Conservation (phyloP, 495 filamentous ascomycete species). For the Mytilinidion resinicola region DNA sequence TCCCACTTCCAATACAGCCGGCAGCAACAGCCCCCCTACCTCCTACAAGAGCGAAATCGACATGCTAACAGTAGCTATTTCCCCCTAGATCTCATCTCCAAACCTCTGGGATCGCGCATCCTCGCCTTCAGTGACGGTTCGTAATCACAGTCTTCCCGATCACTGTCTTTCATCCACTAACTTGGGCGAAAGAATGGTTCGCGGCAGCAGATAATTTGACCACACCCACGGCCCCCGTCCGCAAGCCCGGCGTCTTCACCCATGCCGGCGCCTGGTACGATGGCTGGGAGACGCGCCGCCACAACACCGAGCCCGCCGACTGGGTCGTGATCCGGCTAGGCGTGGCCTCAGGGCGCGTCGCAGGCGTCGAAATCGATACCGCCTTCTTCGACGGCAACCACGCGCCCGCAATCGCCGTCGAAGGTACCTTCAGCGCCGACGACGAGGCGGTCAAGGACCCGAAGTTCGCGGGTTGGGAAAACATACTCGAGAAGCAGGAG, state of each 20-base stretch:
- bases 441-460: constrained; percentile 47
- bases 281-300: constrained; percentile 87
- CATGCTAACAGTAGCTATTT: constrained; percentile 9
- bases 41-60: not conserved
- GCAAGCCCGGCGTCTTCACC: constrained; percentile 74
- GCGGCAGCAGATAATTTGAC: constrained; percentile 74
- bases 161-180: too few relatives aligned
- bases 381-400: constrained; percentile 84
- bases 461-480: constrained; percentile 59
- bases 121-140: constrained; percentile 62
- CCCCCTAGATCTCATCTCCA: constrained; percentile 65
- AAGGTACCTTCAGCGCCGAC: constrained; percentile 58
- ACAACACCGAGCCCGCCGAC: constrained; percentile 73
- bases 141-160: too few relatives aligned
- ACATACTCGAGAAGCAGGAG: constrained; percentile 60
- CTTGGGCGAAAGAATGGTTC: constrained; percentile 64
- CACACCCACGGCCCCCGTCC: constrained; percentile 66
- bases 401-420: constrained; percentile 73
- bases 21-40: not conserved
- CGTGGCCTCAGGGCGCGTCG: constrained; percentile 65
- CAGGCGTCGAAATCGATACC: constrained; percentile 82
- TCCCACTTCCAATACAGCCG: not conserved
- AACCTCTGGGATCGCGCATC: constrained; percentile 64
- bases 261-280: constrained; percentile 90
- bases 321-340: constrained; percentile 80